phyloP scores from a whole-genome alignment of 1,139 yeast species.

The Torulaspora globosa region DNA sequence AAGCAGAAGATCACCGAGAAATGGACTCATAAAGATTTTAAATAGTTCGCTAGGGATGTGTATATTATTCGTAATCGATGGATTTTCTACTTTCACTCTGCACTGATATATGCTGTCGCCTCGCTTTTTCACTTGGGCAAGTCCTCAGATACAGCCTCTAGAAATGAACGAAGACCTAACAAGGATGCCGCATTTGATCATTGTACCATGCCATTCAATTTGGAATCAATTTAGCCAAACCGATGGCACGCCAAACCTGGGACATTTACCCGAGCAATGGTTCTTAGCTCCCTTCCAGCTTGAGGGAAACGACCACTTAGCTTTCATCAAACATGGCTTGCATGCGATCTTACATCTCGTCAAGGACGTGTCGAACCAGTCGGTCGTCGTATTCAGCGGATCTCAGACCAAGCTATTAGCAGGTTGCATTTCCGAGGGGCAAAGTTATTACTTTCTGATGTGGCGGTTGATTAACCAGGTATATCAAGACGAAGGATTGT shows the following conservation, averaged over 20 bases:
- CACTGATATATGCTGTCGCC: not conserved
- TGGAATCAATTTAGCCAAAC: conserved; percentile 43
- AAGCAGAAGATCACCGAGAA: conserved; percentile 77
- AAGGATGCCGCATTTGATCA: conserved; percentile 40
- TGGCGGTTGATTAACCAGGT: conserved; percentile 23
- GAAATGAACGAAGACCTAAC: not conserved
- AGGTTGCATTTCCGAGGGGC: conserved; percentile 58
- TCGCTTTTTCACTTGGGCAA: not conserved
- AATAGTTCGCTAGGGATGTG: conserved; percentile 38
- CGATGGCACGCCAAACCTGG: conserved; percentile 34
- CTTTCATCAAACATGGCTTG: conserved; percentile 61
- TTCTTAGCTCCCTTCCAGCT: conserved; percentile 58
- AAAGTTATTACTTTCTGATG: conserved; percentile 45
- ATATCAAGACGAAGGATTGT: conserved; percentile 4
- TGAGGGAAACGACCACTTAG: conserved; percentile 63
- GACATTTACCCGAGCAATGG: conserved; percentile 54
- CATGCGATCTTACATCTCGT: conserved; percentile 38
- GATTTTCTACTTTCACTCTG: conserved; percentile 1
- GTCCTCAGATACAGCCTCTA: not conserved
- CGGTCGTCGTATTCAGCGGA: conserved; percentile 55
- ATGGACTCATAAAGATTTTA: conserved; percentile 89
- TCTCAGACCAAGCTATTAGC: conserved; percentile 60
- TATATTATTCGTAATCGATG: conserved; percentile 1
- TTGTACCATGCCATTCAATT: conserved; percentile 67
- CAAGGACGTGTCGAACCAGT: conserved; percentile 32